Evolutionary conservation across 2,329 filamentous ascomycete genomes (phyloP).

Genomic region (Parasarocladium wereldwijsianum): DNA sequence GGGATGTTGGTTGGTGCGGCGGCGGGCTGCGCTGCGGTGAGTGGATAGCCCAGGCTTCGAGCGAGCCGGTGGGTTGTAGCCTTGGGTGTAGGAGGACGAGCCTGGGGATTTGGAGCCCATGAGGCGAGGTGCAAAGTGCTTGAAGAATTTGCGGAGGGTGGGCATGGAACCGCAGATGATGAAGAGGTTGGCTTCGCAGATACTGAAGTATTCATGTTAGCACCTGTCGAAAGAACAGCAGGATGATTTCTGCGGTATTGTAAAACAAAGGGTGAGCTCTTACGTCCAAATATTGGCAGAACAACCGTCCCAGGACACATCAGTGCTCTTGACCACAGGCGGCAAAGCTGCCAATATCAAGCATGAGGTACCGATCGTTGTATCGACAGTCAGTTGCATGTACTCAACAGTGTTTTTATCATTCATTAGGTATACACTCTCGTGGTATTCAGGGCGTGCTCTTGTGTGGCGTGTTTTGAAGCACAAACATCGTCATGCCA

Average conservation of each 20-base stretch:
- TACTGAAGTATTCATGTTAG: neutral
- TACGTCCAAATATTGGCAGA: conserved; percentile 15
- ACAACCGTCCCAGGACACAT: conserved; percentile 15
- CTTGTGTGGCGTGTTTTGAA: no score
- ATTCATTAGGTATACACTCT: no score
- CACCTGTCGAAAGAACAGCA: no score
- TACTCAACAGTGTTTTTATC: no score
- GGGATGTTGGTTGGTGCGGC: neutral
- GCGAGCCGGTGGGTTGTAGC: neutral
- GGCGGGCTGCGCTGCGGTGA: neutral
- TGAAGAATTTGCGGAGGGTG: conserved; percentile 23
- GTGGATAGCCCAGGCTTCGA: neutral
- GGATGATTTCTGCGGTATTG: neutral
- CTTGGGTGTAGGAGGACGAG: neutral
- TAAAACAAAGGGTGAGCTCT: conserved; percentile 5
- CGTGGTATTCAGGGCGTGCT: no score
- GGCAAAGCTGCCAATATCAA: conserved; percentile 14
- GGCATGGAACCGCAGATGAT: conserved; percentile 25
- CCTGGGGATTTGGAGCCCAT: conserved; percentile 9
- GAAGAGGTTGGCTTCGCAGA: conserved; percentile 24
- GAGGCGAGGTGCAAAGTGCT: conserved; percentile 18
- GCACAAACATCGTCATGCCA: conserved; percentile 3
- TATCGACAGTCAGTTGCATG: no score
- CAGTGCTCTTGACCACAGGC: conserved; percentile 10
- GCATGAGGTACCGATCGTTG: conserved; percentile 18